phyloP scores from a whole-genome alignment of 306 rosid species.

The Lathyrus tuberosus region DNA sequence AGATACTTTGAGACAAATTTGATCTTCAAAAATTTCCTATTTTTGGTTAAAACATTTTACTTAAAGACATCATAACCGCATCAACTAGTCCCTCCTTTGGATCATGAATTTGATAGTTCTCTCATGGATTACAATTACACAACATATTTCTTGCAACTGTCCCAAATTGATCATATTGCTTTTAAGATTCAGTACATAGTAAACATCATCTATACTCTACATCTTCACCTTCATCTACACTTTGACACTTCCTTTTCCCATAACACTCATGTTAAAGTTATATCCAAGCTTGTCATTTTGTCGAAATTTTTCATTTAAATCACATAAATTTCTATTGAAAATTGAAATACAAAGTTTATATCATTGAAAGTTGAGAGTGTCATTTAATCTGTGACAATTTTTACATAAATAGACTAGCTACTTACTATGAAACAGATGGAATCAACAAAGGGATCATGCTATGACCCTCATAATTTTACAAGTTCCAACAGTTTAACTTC shows the following conservation, averaged over 20 bases:
- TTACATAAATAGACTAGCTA: too few relatives aligned
- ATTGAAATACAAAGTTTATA: too few relatives aligned
- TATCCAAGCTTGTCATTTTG: too few relatives aligned
- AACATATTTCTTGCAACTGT: neutral
- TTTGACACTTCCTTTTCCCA: too few relatives aligned
- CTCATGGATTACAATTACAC: neutral
- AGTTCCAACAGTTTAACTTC: neutral
- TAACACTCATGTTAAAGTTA: too few relatives aligned
- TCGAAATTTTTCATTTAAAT: too few relatives aligned
- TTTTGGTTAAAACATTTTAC: neutral
- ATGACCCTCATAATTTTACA: neutral
- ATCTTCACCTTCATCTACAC: too few relatives aligned
- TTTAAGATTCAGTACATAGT: neutral
- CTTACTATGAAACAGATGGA: too few relatives aligned
- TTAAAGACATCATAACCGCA: constrained; percentile 3
- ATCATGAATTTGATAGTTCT: constrained; percentile 2
- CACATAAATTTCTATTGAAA: too few relatives aligned
- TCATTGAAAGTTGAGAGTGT: too few relatives aligned
- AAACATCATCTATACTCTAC: too few relatives aligned
- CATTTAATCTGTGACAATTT: too few relatives aligned
- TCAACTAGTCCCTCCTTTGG: constrained; percentile 1
- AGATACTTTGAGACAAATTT: neutral
- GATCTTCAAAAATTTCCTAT: neutral
- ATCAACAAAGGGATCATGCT: neutral
- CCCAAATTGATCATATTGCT: neutral